Base-by-base conservation (phyloP, 257 asterid genomes). In the Lantana camara region DNA sequence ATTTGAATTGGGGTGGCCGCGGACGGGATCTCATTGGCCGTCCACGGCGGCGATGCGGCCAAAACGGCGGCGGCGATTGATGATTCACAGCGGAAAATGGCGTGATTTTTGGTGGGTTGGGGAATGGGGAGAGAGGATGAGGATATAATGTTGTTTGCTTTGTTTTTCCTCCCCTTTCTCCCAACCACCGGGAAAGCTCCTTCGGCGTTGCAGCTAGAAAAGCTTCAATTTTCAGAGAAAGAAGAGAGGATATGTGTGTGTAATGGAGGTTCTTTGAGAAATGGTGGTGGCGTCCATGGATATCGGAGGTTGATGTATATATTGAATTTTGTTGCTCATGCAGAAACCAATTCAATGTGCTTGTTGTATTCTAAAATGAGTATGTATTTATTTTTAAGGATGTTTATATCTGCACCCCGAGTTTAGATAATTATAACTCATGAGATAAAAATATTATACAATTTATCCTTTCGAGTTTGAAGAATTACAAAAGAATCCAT, bases 21-120 rank as follows among this genome's bases (percentile, higher is more conserved):
- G 5, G 32, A 27, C 5, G 32, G 32, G 32, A 27, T 27, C 4
- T 1, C 24, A 11, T 47, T 14, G 49, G 71, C 47, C 55, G 47
- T 52, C 50, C 50, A 55, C 46, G 57, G 59, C 52, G 78, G 63
- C 4, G 66, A 9, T 16, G 11, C 3, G 40, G 75, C 64, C 71
- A 75, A n/a, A 29, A 16, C 15, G 55, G 52, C 5, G 60, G 67
- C 24, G 19, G 68, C 54, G 72, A 53, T 19, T 12, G 10, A n/a
- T 19, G 21, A 32, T 32, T 21, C 45, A 48, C 68, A 60, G 47
- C 35, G 40, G 72, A 63, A 65, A 73, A 73, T 76, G 60, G 81
- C 89, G 80, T 79, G 76, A 66, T 66, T 71, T 75, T 35, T 35
- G 56, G 50, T 14, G 42, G 59, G 63, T 54, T 37, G 16, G 45